Evolutionary conservation across 75 land plant species (phyloP).

Genomic region (Chamaecyparis obtusa): DNA sequence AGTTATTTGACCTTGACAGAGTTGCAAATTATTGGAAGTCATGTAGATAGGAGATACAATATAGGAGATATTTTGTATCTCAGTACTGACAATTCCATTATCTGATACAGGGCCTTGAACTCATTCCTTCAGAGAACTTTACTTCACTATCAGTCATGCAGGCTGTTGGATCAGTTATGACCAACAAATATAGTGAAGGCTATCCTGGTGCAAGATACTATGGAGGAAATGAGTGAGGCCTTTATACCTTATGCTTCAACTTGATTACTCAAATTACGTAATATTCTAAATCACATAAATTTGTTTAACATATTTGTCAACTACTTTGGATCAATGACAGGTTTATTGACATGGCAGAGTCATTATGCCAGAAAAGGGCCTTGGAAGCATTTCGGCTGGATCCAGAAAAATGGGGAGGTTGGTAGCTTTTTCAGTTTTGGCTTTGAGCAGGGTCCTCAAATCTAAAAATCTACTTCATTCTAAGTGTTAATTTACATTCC

Average conservation of each 20-base stretch:
- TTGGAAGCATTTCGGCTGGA: conserved; percentile 46
- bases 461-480: background rate
- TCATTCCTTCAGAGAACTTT: conserved; percentile 62
- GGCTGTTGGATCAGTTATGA: conserved; percentile 62
- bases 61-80: background rate
- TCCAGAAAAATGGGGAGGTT: conserved; percentile 62
- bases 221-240: conserved; percentile 57
- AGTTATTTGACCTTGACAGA: background rate
- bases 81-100: background rate
- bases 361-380: conserved; percentile 49
- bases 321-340: conserved; percentile 15
- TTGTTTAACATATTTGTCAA: background rate
- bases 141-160: conserved; percentile 58
- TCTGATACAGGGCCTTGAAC: conserved; percentile 46
- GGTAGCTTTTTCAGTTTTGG: conserved; percentile 9
- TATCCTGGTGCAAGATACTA: conserved; percentile 67
- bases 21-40: background rate
- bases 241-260: background rate
- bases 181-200: conserved; percentile 61
- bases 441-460: background rate
- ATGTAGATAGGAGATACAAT: background rate
- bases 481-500: background rate
- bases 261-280: background rate
- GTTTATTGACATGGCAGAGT: conserved; percentile 62
- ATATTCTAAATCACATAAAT: background rate